A percentile compares a stretch with the other conserved stretches of the same genome.
Conservation (phyloP, 495 filamentous ascomycete genomes). For the Xylaria intraflava region DNA sequence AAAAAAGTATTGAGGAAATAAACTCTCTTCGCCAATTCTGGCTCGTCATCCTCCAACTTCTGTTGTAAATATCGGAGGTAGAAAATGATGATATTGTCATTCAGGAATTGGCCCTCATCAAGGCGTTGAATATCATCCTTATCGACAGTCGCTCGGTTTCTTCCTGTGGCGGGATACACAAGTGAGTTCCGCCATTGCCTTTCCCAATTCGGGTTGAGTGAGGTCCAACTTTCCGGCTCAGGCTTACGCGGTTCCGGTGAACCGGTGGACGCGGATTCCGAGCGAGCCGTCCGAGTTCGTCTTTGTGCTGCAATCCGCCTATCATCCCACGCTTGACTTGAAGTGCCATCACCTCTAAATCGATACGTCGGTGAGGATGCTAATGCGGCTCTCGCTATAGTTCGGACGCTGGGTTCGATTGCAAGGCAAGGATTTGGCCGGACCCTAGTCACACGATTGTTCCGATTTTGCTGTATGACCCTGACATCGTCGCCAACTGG, state of each 20-base stretch:
- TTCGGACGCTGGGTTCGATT: not conserved
- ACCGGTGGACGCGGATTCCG: not conserved
- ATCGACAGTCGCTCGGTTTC: conserved; percentile 67
- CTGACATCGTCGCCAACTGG: conserved; percentile 14
- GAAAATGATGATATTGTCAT: conserved; percentile 87
- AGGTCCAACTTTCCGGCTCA: conserved; percentile 35
- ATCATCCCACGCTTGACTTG: not conserved
- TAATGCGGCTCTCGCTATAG: conserved; percentile 3
- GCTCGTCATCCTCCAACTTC: conserved; percentile 48
- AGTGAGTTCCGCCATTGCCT: conserved; percentile 52
- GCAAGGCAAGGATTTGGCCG: not conserved
- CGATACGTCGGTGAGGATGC: not conserved
- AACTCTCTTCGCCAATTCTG: conserved; percentile 54
- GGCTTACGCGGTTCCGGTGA: conserved; percentile 8
- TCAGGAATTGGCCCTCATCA: conserved; percentile 78
- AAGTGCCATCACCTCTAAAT: not conserved
- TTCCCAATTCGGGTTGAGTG: conserved; percentile 36
- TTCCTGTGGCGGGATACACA: conserved; percentile 61
- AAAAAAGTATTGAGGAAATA: conserved; percentile 94
- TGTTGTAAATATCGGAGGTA: conserved; percentile 73
- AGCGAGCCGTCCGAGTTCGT: conserved; percentile 14
- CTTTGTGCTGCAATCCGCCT: not conserved
- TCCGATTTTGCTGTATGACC: conserved; percentile 18
- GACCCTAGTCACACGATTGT: not conserved
- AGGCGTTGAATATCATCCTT: conserved; percentile 72